Evolutionary conservation across 345 rosid genomes (phyloP).

Genomic region (Acer negundo): DNA sequence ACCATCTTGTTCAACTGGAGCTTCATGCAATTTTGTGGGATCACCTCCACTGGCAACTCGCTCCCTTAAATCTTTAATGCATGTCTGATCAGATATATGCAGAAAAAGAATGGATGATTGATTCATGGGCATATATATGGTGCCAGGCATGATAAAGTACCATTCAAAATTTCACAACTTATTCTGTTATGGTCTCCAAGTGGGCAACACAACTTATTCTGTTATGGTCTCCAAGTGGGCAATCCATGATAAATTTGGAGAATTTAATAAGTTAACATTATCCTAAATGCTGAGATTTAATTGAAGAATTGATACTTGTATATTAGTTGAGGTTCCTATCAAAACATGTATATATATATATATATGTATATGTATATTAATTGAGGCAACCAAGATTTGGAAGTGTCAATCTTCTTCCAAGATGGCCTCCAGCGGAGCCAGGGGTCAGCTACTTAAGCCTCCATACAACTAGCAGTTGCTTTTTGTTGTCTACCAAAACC

Average conservation of each 20-base stretch:
- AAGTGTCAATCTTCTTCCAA: background rate
- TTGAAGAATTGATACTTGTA: background rate
- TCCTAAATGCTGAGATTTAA: background rate
- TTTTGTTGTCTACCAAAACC: too few species aligned
- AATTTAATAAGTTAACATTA: background rate
- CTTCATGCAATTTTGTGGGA: slow-evolving; percentile 67
- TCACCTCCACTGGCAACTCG: slow-evolving; percentile 85
- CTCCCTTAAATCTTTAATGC: slow-evolving; percentile 75
- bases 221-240: background rate
- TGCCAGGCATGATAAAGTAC: background rate
- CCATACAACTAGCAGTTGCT: background rate
- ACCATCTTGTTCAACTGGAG: slow-evolving; percentile 33
- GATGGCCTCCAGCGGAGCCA: background rate
- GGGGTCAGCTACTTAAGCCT: background rate
- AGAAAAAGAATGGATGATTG: background rate
- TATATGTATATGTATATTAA: too few species aligned
- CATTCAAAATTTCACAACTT: background rate
- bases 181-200: background rate
- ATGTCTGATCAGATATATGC: slow-evolving; percentile 42
- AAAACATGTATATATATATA: too few species aligned
- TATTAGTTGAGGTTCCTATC: background rate
- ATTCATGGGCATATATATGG: background rate
- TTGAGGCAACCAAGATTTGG: background rate
- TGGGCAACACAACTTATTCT: background rate
- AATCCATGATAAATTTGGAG: background rate